Evolutionary conservation across 495 filamentous ascomycete species (phyloP).

Genomic region (Neurospora pannonica): DNA sequence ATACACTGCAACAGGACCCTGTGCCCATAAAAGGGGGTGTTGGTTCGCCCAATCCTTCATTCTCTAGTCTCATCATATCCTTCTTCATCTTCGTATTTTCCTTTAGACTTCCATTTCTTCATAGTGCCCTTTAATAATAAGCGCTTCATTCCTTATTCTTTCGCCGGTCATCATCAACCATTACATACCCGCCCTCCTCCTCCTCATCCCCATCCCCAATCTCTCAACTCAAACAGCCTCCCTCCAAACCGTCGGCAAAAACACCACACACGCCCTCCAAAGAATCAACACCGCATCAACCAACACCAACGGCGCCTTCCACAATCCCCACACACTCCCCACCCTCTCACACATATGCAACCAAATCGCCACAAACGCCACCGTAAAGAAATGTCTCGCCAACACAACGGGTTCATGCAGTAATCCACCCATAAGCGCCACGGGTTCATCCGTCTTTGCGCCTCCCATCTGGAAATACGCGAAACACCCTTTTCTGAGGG

Average conservation of each 20-base stretch:
- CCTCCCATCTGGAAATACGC: slow-evolving; percentile 78
- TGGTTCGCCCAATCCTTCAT: background rate
- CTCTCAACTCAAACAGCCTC: slow-evolving; percentile 36
- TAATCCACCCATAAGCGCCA: slow-evolving; percentile 75
- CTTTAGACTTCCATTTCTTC: background rate
- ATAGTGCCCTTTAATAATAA: background rate
- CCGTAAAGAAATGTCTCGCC: slow-evolving; percentile 87
- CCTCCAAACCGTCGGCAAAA: slow-evolving; percentile 71
- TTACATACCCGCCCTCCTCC: background rate
- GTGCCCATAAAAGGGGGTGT: background rate
- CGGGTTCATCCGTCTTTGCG: slow-evolving; percentile 53
- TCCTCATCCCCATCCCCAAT: background rate
- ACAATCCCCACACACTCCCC: slow-evolving; percentile 28
- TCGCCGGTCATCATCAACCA: background rate
- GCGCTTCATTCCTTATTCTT: background rate
- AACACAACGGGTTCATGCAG: slow-evolving; percentile 69
- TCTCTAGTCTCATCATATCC: background rate
- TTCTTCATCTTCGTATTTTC: background rate
- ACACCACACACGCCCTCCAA: slow-evolving; percentile 80
- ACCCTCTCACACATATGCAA: slow-evolving; percentile 45
- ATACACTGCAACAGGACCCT: background rate
- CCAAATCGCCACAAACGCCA: slow-evolving; percentile 85
- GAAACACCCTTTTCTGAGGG: slow-evolving; percentile 87
- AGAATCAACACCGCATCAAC: slow-evolving; percentile 59
- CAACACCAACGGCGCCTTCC: slow-evolving; percentile 50